Evolutionary conservation across 805 yeast species (phyloP).

Genomic region (Metschnikowia arizonensis): DNA sequence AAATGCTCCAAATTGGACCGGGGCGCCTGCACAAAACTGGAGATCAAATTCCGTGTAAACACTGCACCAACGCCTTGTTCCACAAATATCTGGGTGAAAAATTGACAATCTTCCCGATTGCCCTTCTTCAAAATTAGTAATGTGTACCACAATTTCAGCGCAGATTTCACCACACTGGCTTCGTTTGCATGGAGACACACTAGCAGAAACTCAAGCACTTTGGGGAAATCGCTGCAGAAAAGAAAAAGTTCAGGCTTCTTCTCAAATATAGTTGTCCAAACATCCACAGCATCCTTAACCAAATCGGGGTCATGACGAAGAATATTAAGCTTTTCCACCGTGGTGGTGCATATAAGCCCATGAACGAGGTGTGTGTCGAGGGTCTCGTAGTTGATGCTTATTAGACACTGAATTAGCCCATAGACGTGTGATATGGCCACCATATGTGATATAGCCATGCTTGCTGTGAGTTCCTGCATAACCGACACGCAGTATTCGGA

Average conservation of each 20-base stretch:
- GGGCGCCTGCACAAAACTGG: slow-evolving; percentile 39
- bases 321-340: slow-evolving; percentile 30
- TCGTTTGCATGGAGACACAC: slow-evolving; percentile 46
- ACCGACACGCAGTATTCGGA: slow-evolving; percentile 10
- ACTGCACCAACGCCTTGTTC: slow-evolving; percentile 21
- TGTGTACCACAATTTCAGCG: slow-evolving; percentile 53
- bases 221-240: slow-evolving; percentile 24
- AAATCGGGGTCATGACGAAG: slow-evolving; percentile 57
- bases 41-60: slow-evolving; percentile 26
- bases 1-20: slow-evolving; percentile 60
- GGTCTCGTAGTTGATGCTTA: slow-evolving; percentile 33
- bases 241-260: slow-evolving; percentile 48
- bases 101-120: slow-evolving; percentile 37
- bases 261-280: slow-evolving; percentile 48
- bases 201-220: slow-evolving; percentile 29
- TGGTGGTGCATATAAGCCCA: slow-evolving; percentile 35
- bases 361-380: slow-evolving; percentile 31
- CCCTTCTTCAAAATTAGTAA: slow-evolving; percentile 47
- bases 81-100: slow-evolving; percentile 20
- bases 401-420: slow-evolving; percentile 42
- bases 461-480: slow-evolving; percentile 9
- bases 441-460: slow-evolving; percentile 10
- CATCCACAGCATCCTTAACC: slow-evolving; percentile 46
- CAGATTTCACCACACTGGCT: slow-evolving; percentile 49
- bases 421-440: slow-evolving; percentile 43